Evolutionary conservation across 306 rosid species (phyloP).

Genomic region (Ormosia emarginata): DNA sequence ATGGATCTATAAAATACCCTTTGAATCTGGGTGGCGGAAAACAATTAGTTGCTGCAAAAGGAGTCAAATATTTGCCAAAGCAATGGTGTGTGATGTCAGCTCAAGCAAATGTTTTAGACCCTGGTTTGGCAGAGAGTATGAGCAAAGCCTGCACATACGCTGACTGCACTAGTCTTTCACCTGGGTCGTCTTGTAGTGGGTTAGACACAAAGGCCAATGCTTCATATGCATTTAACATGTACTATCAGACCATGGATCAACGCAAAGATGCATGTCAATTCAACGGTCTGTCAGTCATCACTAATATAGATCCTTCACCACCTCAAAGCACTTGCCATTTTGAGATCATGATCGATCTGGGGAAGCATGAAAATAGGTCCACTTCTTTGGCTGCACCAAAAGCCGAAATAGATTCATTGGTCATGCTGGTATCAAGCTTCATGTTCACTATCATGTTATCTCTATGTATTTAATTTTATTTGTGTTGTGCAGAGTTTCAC

Average conservation of each 20-base stretch:
- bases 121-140: conserved; percentile 40
- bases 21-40: conserved; percentile 52
- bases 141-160: conserved; percentile 75
- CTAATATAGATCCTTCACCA: conserved; percentile 68
- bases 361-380: conserved; percentile 42
- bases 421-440: conserved; percentile 40
- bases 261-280: conserved; percentile 59
- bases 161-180: conserved; percentile 76
- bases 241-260: conserved; percentile 77
- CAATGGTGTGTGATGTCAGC: conserved; percentile 87
- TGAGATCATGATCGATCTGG: conserved; percentile 76
- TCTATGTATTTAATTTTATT: conserved; percentile 1
- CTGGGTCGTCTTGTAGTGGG: conserved; percentile 66
- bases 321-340: conserved; percentile 48
- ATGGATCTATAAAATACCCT: conserved; percentile 67
- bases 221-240: conserved; percentile 85
- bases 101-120: conserved; percentile 51
- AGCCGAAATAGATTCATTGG: not conserved
- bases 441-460: not conserved
- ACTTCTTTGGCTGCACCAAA: conserved; percentile 39
- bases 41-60: conserved; percentile 61
- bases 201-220: conserved; percentile 62
- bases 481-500: not conserved
- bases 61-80: conserved; percentile 60
- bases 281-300: conserved; percentile 36